These are phyloP conservation scores for Rubia tinctorum DNA, from an alignment of 305 asterid species.

Conservation along the genomic window DNA sequence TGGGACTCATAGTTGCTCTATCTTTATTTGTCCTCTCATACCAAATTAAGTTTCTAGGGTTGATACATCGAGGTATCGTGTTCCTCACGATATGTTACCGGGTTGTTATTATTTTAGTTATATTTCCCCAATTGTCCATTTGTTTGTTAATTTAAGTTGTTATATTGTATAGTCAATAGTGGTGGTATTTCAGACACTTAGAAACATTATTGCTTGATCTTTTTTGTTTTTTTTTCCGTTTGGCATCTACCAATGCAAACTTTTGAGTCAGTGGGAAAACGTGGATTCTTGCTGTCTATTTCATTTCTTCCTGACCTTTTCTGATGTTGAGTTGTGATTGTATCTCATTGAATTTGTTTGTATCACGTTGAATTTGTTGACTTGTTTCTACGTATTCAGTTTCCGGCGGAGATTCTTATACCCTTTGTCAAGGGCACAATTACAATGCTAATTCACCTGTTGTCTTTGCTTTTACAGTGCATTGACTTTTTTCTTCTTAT, in stretches of 20 bases:
- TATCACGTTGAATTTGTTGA: constrained; percentile 1
- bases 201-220: not conserved
- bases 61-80: not conserved
- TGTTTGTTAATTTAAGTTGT: not conserved
- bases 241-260: not conserved
- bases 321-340: not conserved
- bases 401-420: not conserved
- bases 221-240: not conserved
- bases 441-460: no score
- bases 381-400: not conserved
- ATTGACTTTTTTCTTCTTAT: not conserved
- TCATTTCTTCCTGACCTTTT: not conserved
- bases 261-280: not conserved
- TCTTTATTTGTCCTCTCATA: no score
- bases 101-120: not conserved
- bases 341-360: not conserved
- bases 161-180: not conserved
- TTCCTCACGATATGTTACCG: not conserved
- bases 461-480: no score
- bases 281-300: constrained; percentile 1
- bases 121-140: not conserved
- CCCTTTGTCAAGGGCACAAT: no score
- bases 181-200: not conserved
- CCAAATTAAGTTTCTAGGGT: not conserved
- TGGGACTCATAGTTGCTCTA: not conserved